These are phyloP conservation scores for Paramyrothecium roridum DNA, from an alignment of 2,329 filamentous ascomycete genomes.

Conservation along the genomic window DNA sequence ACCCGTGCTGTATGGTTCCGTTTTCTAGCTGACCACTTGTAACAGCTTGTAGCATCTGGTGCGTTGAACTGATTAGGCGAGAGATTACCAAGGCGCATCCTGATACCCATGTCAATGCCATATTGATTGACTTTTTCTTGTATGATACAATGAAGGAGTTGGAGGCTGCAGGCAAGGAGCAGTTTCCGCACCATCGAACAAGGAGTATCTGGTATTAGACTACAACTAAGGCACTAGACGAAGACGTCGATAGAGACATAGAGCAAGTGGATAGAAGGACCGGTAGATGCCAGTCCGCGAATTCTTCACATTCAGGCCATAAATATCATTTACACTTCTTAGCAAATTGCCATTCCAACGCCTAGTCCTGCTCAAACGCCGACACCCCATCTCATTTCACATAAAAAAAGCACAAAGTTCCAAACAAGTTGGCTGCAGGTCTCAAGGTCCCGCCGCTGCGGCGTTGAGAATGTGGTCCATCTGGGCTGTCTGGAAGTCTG, in stretches of 20 bases:
- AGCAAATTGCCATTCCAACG: background rate
- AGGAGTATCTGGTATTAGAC: conserved; percentile 88
- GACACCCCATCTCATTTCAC: conserved; percentile 13
- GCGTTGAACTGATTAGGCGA: conserved; percentile 79
- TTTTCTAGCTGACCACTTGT: conserved; percentile 6
- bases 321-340: background rate
- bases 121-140: conserved; percentile 94
- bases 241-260: background rate
- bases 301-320: too few species aligned
- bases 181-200: conserved; percentile 76
- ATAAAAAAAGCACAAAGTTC: background rate
- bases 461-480: conserved; percentile 66
- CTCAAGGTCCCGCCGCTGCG: conserved; percentile 35
- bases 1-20: background rate
- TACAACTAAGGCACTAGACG: background rate
- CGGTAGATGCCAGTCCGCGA: too few species aligned
- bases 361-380: background rate
- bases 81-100: conserved; percentile 77
- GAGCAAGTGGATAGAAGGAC: background rate
- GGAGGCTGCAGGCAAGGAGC: conserved; percentile 60
- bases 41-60: conserved; percentile 88
- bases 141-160: conserved; percentile 92
- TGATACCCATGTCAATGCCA: conserved; percentile 73
- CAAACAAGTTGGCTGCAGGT: conserved; percentile 6
- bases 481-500: conserved; percentile 62